Base-by-base conservation (phyloP, 2,329 filamentous ascomycete genomes). In the Phyllosticta capitalensis region DNA sequence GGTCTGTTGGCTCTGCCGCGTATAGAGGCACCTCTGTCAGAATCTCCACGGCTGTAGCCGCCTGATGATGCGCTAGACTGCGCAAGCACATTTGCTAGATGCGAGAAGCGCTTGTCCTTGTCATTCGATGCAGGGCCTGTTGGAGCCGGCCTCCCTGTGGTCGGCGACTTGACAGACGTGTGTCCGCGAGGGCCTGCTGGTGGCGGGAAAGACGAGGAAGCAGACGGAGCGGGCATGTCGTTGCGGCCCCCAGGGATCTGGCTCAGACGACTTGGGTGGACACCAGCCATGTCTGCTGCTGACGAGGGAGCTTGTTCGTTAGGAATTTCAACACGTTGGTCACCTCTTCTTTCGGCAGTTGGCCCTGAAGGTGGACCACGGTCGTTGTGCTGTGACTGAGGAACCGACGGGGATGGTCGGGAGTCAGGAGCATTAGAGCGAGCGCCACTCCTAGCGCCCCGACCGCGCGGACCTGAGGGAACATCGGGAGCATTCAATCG, bases 221-320 rank as follows among this genome's bases (percentile, higher is more conserved):
- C 26, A 30, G 52, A 54, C 12, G 58, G 54, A 1, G 53, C 57
- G 2, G 69, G 65, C 51, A 72, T 61, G 51, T 72, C 70, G 2
- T 67, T 71, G 52, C 71, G 62, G 6, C 66, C 64, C 7, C 49
- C 59, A 54, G 74, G 72, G 33, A 78, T 72, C 45, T 75, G 74
- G 49, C 75, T 76, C 52, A 82, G 68, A 45, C 81, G 76, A 65
- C 81, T 81, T 10, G 81, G 81, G 65, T 83, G 81, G 52, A 83
- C 76, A 30, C 79, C 79, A 21, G 72, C 69, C 17, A 72, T 68
- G 38, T 78, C 75, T n/a, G 54, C 75, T n/a, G 54, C 64, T 20
- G 70, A 62, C 26, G 67, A 64, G 51, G 68, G 67, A 14, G 62
- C 63, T 52, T 65, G 66, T 52, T 61, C 59, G 28, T 66, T 64